Evolutionary conservation across 768 basidiomycete genomes (phyloP).

Genomic region (Rhodotorula toruloides): DNA sequence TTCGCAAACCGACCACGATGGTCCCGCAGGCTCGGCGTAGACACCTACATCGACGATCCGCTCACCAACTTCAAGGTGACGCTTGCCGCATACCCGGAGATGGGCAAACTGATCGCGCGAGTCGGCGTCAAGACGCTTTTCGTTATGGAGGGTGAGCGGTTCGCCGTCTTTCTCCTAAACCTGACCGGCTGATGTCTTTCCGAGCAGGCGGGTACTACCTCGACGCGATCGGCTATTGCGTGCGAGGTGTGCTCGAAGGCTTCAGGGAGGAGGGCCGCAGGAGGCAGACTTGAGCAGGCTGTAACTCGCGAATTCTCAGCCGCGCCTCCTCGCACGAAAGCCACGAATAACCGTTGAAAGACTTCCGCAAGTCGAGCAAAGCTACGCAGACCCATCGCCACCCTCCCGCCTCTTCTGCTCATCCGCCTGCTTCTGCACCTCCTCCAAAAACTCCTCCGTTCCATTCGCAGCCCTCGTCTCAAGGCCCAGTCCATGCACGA

Average conservation of each 20-base stretch:
- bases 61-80: slow-evolving; percentile 46
- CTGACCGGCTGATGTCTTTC: neutral
- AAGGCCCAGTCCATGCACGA: slow-evolving; percentile 23
- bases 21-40: slow-evolving; percentile 46
- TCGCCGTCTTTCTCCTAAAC: neutral
- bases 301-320: too few species aligned
- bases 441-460: slow-evolving; percentile 29
- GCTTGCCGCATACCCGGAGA: slow-evolving; percentile 41
- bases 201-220: slow-evolving; percentile 44
- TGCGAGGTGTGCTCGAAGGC: slow-evolving; percentile 43
- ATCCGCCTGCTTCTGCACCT: slow-evolving; percentile 21
- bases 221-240: slow-evolving; percentile 43
- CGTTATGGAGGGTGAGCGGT: slow-evolving; percentile 45
- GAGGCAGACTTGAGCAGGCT: too few species aligned
- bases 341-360: too few species aligned
- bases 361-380: too few species aligned
- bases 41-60: slow-evolving; percentile 47
- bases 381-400: neutral
- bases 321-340: too few species aligned
- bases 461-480: slow-evolving; percentile 11
- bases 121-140: slow-evolving; percentile 43
- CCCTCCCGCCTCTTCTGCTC: slow-evolving; percentile 4
- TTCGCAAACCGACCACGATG: neutral
- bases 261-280: slow-evolving; percentile 39
- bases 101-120: slow-evolving; percentile 41